phyloP scores from a whole-genome alignment of 176 grass and related monocot species.

The Triticum turgidum region DNA sequence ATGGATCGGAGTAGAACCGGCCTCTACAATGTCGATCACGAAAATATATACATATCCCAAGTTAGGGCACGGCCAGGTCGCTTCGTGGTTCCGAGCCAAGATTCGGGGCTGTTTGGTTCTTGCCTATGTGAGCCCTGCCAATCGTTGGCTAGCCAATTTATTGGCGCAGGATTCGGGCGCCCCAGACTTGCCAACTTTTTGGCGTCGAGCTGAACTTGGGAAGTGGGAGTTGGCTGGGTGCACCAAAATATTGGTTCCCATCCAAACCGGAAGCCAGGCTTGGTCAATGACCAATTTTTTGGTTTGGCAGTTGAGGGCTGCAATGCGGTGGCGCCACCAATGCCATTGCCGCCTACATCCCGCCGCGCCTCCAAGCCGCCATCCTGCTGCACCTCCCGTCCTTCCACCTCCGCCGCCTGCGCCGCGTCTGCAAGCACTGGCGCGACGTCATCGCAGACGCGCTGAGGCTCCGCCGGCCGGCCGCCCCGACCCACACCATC shows the following conservation, averaged over 20 bases:
- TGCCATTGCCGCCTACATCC: not conserved
- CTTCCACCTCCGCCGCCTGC: not conserved
- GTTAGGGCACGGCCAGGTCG: not conserved
- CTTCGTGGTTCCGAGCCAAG: not conserved
- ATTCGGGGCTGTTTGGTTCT: no score
- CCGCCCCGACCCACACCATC: not conserved
- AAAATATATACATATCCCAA: not conserved
- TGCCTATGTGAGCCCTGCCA: no score
- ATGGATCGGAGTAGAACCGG: no score
- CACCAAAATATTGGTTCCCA: no score
- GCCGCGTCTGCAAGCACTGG: conserved; percentile 11
- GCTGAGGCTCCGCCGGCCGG: not conserved
- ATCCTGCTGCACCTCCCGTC: not conserved
- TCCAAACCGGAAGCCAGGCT: no score
- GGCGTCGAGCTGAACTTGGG: no score
- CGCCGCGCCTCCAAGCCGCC: not conserved
- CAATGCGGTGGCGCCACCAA: not conserved
- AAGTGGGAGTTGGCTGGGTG: no score
- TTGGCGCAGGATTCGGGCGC: no score
- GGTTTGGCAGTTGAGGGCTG: no score
- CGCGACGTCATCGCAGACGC: not conserved
- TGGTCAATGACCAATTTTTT: no score
- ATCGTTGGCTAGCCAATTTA: no score
- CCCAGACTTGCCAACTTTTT: no score
- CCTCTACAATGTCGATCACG: not conserved